Conservation (phyloP, 2,329 filamentous ascomycete genomes). For the Pochonia chlamydosporia region DNA sequence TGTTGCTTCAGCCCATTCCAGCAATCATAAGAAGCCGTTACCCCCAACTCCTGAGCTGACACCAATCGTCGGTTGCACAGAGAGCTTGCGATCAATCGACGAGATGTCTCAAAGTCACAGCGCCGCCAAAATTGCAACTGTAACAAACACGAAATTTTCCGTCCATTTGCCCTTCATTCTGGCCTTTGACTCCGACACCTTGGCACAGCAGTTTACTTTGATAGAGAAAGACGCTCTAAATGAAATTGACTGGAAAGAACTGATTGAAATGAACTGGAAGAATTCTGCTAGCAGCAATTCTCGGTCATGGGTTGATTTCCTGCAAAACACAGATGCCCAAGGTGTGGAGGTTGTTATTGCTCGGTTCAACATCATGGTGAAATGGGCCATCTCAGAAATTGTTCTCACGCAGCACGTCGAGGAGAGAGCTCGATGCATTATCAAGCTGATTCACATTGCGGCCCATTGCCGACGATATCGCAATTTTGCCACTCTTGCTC, state of each 20-base stretch:
- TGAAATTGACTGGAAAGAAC: conserved; percentile 83
- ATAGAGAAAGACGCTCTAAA: conserved; percentile 83
- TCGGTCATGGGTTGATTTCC: conserved; percentile 76
- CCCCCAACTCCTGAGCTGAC: conserved; percentile 42
- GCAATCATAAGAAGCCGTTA: conserved; percentile 16
- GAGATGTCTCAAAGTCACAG: conserved; percentile 25
- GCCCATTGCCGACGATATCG: conserved; percentile 67
- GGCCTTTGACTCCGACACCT: conserved; percentile 70
- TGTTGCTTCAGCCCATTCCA: background rate
- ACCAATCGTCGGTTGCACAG: conserved; percentile 34
- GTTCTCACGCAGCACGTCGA: conserved; percentile 66
- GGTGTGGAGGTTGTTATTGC: conserved; percentile 81
- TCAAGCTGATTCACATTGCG: conserved; percentile 79
- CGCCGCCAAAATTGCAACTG: conserved; percentile 23
- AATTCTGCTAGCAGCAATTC: conserved; percentile 58
- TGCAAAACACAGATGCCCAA: conserved; percentile 64
- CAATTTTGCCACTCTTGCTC: conserved; percentile 80
- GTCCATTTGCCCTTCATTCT: conserved; percentile 74
- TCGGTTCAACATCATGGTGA: conserved; percentile 82
- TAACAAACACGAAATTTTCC: conserved; percentile 33
- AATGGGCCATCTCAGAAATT: conserved; percentile 77
- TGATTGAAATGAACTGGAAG: conserved; percentile 80
- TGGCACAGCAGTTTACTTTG: conserved; percentile 78
- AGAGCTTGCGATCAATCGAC: conserved; percentile 12
- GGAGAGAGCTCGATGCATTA: conserved; percentile 69